Evolutionary conservation across 2,329 filamentous ascomycete genomes (phyloP).

Genomic region (Colletotrichum falcatum): DNA sequence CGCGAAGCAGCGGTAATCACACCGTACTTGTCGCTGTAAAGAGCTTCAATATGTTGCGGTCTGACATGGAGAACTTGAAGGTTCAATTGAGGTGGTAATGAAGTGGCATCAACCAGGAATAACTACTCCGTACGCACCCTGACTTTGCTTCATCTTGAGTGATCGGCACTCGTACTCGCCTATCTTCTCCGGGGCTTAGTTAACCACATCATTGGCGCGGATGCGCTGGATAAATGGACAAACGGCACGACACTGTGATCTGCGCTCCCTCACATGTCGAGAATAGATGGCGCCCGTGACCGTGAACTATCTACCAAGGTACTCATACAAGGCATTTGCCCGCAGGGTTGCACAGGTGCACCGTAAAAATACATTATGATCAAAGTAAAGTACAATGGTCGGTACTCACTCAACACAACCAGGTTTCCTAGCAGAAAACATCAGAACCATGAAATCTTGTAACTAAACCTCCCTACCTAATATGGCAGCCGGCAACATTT

Average conservation of each 20-base stretch:
- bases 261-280: background rate
- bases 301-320: no score
- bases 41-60: background rate
- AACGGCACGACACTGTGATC: background rate
- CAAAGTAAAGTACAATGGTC: no score
- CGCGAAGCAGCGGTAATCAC: background rate
- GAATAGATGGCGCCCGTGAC: no score
- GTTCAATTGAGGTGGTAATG: background rate
- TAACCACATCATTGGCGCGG: background rate
- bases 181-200: background rate
- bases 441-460: no score
- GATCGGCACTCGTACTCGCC: background rate
- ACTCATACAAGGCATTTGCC: no score
- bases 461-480: no score
- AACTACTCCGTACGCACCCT: background rate
- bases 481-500: no score
- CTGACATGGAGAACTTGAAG: background rate
- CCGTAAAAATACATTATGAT: no score
- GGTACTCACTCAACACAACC: no score
- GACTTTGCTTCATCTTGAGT: background rate
- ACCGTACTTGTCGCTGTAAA: accelerated
- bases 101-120: background rate
- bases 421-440: no score
- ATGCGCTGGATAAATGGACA: background rate
- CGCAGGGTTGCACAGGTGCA: no score